Evolutionary conservation across 257 asterid genomes (phyloP), one percentile per base, ranked within the genome.

Genomic region (Solanum bukasovii): DNA sequence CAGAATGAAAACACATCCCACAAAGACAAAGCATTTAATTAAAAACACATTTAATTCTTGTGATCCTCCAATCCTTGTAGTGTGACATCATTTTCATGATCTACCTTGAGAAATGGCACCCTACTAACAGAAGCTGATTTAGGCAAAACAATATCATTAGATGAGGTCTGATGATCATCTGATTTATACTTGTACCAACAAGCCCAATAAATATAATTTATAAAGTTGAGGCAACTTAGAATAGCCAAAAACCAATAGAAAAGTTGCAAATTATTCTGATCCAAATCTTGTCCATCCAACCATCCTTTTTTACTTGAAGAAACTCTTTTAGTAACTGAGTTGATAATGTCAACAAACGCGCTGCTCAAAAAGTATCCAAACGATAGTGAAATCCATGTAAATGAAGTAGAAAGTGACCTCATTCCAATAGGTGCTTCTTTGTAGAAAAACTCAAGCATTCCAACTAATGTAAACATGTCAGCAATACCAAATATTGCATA

Each of bases 381-480:
- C 5, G 96, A 92, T 6, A 92, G 91, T 3, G 96, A 94, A 14
- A 94, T 88, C 91, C 92, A 91, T 5, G 96, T 92, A 27, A 95
- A 93, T 1, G 98, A 95, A 52, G 98, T 94, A 10, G 98, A 91
- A 3, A 95, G 91, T 4, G 98, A 93, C 82, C 94, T 93, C 98
- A 95, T 95, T 79, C 98, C 93, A 0, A 74, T 56, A 0, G 98
- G 98, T 0, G 98, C 98, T 71, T 95, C 98, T 34, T 87, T 92
- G 72, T 94, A 95, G 84, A 94, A 95, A 72, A 95, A 94, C 75
- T 94, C 98, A 89, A 95, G 25, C 85, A 93, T 83, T 16, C 98
- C 98, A 7, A 93, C 94, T 49, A 95, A 72, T 0, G 98, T 91
- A 42, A 94, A 94, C 95, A 95, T 93, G 42, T 95, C 96, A 2